Base-by-base conservation (phyloP, 73 alveolate species). In the Symbiodinium pilosum region DNA sequence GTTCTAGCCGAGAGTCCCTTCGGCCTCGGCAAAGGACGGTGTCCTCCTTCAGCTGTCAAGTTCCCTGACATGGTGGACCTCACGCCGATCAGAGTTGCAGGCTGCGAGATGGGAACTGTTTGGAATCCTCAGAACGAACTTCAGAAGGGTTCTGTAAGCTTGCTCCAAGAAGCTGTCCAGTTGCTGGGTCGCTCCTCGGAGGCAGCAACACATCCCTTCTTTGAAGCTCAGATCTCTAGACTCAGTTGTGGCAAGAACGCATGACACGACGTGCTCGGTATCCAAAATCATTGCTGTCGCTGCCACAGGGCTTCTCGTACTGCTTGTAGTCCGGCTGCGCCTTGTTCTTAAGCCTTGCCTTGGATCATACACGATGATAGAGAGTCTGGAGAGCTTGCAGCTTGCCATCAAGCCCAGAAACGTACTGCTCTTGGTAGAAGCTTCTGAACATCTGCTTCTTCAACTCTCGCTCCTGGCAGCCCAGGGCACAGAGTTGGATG, bases 341-440 rank as follows among this genome's bases (percentile, higher is more conserved):
- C 38, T 54, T 91, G 47, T 64, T 69, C 77, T 91, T 91, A 26
- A 91, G n/a, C 75, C 96, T 39, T n/a, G 96, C 96, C 96, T 91
- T 24, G 44, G 69, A 18, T 7, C 36, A 12, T 11, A 21, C 42
- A 38, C 9, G 32, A 30, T 28, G 47, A 38, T 56, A n/a, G n/a
- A n/a, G n/a, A n/a, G 16, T 41, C 24, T 21, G 4, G 12, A 38
- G 36, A 11, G 59, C 34, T 43, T 43, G 32, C 56, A 83, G 51
- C 89, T 41, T 39, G 36, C 89, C 30, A 2, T 41, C 34, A 2
- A 4, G 84, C 94, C 84, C 9, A 9, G 24, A 41, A 26, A n/a
- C 96, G 43, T 91, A 91, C 41, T 91, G 96, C 75, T 91, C 96
- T 26, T 54, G 96, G 87, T 91, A 91, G 96, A 91, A 91, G 96